These are phyloP conservation scores for Puccinia triticina DNA, from an alignment of 1,284 basidiomycete species.

Conservation along the genomic window DNA sequence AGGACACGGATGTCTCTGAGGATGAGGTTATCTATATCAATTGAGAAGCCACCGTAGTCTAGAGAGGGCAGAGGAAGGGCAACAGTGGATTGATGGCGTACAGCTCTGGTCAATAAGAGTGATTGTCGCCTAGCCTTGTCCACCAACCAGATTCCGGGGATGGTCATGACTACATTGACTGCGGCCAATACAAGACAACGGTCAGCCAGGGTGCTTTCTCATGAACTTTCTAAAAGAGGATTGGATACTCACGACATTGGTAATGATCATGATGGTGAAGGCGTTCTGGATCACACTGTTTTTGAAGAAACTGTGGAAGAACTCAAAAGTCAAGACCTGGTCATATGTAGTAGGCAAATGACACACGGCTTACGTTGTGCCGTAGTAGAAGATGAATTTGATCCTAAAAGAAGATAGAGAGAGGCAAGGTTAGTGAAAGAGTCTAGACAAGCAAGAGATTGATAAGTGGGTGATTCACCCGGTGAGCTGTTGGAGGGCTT, in stretches of 20 bases:
- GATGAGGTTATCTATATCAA: no score
- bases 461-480: conserved; percentile 63
- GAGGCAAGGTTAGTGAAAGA: no score
- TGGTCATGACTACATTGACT: conserved; percentile 64
- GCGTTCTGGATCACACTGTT: conserved; percentile 61
- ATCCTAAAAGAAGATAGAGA: conserved; percentile 11
- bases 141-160: conserved; percentile 72
- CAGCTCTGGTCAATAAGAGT: conserved; percentile 73
- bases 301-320: conserved; percentile 26
- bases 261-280: conserved; percentile 65
- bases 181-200: not conserved
- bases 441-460: no score
- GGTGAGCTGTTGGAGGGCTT: conserved; percentile 79
- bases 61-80: no score
- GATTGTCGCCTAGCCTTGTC: conserved; percentile 75
- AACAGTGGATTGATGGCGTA: conserved; percentile 60
- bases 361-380: conserved; percentile 28
- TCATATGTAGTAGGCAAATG: not conserved
- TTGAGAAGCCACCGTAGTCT: no score
- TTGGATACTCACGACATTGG: conserved; percentile 66
- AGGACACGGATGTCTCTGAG: no score
- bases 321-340: conserved; percentile 53
- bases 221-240: conserved; percentile 50
- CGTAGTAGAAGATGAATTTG: conserved; percentile 47
- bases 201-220: not conserved